Base-by-base conservation (phyloP, 2,329 filamentous ascomycete genomes). In the Lasiodiplodia theobromae region DNA sequence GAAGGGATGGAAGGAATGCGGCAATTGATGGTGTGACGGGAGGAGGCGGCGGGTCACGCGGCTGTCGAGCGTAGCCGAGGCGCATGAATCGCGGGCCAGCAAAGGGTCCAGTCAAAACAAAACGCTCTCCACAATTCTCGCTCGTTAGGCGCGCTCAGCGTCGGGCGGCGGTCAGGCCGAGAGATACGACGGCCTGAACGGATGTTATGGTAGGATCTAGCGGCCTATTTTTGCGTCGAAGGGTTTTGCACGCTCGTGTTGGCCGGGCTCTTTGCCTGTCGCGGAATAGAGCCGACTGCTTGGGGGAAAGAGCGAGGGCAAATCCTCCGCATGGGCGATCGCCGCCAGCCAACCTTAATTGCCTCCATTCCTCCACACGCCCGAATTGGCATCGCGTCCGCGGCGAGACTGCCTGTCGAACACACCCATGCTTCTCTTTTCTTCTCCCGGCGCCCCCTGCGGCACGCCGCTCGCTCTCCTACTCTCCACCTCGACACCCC, bases 331-430 rank as follows among this genome's bases (percentile, higher is more conserved):
- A 64, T 52, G 47, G 60, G 12, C 60, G 60, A 64, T 64, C 60
- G 25, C 28, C 21, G 23, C 25, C 47, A 37, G 60, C 44, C 60
- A 64, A 64, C 60, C 47, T 64, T 64, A 64, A 64, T 53, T 52
- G 60, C 60, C 60, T 64, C 60, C 60, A 64, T 64, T 64, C 60
- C 60, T 64, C 60, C 60, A 64, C 60, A 53, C 5, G 60, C 60
- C 31, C 60, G 23, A 64, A 23, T 7, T n/a, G 60, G 60, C 37
- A 31, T 52, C 44, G 60, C 60, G 58, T 25, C 40, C 40, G 60
- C 47, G 44, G 44, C 31, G 28, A 38, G 23, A 62, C 40, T 31
- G 56, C 31, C 56, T 23, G 37, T 28, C 38, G 57, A 38, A 44
- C 23, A 40, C 57, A 47, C 60, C n/a, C 60, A 64, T 64, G 44